Evolutionary conservation across 2,329 filamentous ascomycete genomes (phyloP), one percentile per base, ranked within the genome.

Genomic region (Leptodontidium sp.): DNA sequence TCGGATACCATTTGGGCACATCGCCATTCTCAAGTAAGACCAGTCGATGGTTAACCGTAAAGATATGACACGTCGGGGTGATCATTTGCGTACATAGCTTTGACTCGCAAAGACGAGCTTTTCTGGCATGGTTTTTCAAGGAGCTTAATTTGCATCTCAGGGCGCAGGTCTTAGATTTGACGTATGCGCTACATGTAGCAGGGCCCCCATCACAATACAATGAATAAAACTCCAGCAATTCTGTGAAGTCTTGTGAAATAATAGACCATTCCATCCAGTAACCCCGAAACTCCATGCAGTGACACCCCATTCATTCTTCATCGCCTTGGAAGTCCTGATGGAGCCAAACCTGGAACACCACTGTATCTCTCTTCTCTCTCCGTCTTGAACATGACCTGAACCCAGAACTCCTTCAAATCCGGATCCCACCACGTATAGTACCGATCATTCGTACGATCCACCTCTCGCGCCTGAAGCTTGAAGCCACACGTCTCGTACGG

Each of bases 401-500:
- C 88, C 93, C 94, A 98, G 79, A 97, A 99, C 84, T 98, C 95
- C 85, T 97, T 97, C 72, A 91, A 90, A 80, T 99, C 96, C 70
- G 91, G 90, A 81, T 99, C 96, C 85, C 94, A 99, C 90, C 94
- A 98, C 65, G 89, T 91, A 87, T 95, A 99, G 81, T 94, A 96
- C 77, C 91, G 88, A 67, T 93, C 94, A 74, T 97, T 94, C 29
- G 92, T 87, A 76, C 94, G 88, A 82, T 99, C 96, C 69, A 99
- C 90, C 84, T 98, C 96, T 69, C 93, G 86, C 5, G 94, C 93
- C 80, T 97, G 96, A 66, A 99, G 85, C 85, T 99, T 99, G 81
- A 99, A 98, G 4, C 89, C 93, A 80, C 95, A 97, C 1, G 94
- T 98, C 88, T 99, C 95, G 83, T 99, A 99, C 12, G 96, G 96